Evolutionary conservation across 495 filamentous ascomycete species (phyloP).

Genomic region (Aspergillus taichungensis): DNA sequence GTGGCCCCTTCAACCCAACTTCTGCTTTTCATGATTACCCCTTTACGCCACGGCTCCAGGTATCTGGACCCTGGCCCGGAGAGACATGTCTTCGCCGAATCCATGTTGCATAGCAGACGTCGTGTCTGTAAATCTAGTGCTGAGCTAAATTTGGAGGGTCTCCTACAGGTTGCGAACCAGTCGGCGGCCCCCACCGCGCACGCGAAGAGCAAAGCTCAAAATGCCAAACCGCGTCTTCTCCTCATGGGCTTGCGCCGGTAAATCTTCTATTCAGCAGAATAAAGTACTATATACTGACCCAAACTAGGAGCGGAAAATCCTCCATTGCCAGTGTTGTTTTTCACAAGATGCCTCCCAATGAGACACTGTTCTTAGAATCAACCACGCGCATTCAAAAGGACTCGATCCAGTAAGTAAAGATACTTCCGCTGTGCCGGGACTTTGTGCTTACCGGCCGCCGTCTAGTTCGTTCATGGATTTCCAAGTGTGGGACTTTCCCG

Average conservation of each 20-base stretch:
- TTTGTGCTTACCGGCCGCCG: neutral
- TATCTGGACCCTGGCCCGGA: conserved; percentile 8
- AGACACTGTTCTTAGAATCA: conserved; percentile 90
- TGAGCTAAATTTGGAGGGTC: conserved; percentile 30
- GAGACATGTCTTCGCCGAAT: conserved; percentile 8
- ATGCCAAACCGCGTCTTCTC: conserved; percentile 74
- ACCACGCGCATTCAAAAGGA: conserved; percentile 90
- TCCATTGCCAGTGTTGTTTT: conserved; percentile 97
- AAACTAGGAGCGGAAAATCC: conserved; percentile 81
- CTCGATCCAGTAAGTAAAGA: conserved; percentile 64
- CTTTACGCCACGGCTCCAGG: neutral
- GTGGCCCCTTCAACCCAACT: neutral
- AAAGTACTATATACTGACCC: conserved; percentile 1
- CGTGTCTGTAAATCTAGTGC: conserved; percentile 16
- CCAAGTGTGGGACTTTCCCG: conserved; percentile 95
- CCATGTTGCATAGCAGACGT: conserved; percentile 10
- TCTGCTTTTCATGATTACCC: neutral
- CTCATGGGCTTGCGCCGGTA: conserved; percentile 95
- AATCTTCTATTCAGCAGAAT: neutral
- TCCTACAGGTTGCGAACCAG: conserved; percentile 28
- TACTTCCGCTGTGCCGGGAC: too few relatives aligned
- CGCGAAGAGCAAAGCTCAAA: conserved; percentile 29
- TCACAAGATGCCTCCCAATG: conserved; percentile 89
- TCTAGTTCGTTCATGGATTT: conserved; percentile 95
- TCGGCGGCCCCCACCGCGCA: conserved; percentile 17